These are phyloP conservation scores for Fusarium caatingaense DNA, from an alignment of 2,329 filamentous ascomycete species.

Conservation along the genomic window DNA sequence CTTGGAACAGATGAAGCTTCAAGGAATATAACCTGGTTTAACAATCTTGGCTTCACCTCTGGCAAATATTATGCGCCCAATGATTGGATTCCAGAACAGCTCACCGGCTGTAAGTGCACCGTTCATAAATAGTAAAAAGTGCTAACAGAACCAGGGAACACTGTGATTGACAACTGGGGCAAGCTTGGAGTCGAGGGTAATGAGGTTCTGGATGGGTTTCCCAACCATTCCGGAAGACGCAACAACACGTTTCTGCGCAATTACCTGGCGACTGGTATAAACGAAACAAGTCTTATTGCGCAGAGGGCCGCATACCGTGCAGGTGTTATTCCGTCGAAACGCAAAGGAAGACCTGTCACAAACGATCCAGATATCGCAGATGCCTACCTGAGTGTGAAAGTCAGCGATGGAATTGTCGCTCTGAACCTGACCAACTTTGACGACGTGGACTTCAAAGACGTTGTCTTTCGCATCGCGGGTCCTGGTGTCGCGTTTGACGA, in stretches of 20 bases:
- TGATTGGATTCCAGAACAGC: constrained; percentile 9
- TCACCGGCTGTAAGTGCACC: background rate
- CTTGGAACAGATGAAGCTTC: background rate
- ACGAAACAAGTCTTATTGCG: background rate
- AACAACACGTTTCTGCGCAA: constrained; percentile 15
- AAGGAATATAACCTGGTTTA: constrained; percentile 11
- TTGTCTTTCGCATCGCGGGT: background rate
- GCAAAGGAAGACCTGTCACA: background rate
- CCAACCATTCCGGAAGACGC: background rate
- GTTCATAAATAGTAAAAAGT: accelerated
- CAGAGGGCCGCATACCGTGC: constrained; percentile 3
- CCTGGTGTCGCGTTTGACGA: background rate
- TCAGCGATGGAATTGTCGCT: background rate
- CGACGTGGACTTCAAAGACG: background rate
- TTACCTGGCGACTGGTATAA: background rate
- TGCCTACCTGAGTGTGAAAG: background rate
- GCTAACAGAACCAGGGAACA: background rate
- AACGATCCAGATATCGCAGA: background rate
- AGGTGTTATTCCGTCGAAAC: background rate
- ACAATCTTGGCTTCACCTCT: constrained; percentile 4
- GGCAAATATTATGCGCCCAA: constrained; percentile 11
- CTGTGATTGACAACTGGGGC: constrained; percentile 5
- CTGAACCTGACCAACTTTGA: constrained; percentile 4
- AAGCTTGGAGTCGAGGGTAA: constrained; percentile 4
- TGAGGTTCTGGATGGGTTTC: constrained; percentile 4